Conservation (phyloP, 257 asterid genomes). For the Hygrophila difformis region DNA sequence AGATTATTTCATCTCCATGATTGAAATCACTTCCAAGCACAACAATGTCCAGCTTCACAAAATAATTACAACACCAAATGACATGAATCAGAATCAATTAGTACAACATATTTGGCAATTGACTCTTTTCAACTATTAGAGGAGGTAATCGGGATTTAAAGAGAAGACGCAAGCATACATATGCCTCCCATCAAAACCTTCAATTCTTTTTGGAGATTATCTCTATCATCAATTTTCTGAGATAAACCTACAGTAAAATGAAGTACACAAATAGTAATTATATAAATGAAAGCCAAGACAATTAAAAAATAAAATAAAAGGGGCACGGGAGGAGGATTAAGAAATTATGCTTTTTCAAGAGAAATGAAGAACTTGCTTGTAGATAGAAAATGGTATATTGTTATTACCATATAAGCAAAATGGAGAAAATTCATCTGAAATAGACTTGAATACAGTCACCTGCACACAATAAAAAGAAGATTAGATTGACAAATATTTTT, state of each 20-base stretch:
- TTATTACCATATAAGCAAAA: too few relatives aligned
- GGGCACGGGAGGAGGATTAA: too few relatives aligned
- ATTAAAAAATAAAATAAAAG: too few relatives aligned
- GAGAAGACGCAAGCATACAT: slow-evolving; percentile 81
- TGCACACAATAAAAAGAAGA: too few relatives aligned
- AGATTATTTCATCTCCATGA: slow-evolving; percentile 68
- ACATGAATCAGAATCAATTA: slow-evolving; percentile 63
- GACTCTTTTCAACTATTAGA: slow-evolving; percentile 97
- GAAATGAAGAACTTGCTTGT: too few relatives aligned
- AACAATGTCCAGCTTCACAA: slow-evolving; percentile 70
- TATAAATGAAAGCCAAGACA: too few relatives aligned
- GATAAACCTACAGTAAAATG: slow-evolving; percentile 3
- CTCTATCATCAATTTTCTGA: slow-evolving; percentile 37
- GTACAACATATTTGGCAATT: slow-evolving; percentile 75
- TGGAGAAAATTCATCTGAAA: too few relatives aligned
- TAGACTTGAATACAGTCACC: too few relatives aligned
- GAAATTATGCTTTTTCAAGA: too few relatives aligned
- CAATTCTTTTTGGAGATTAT: slow-evolving; percentile 86
- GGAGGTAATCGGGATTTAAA: slow-evolving; percentile 76
- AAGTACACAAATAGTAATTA: too few relatives aligned
- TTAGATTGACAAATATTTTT: too few relatives aligned
- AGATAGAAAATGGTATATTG: too few relatives aligned
- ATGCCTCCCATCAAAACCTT: slow-evolving; percentile 88
- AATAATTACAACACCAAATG: slow-evolving; percentile 73
- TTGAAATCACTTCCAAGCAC: slow-evolving; percentile 96